A percentile compares a stretch with the other conserved stretches of the same genome.
phyloP scores from a whole-genome alignment of 305 asterid species.

The Coffea humblotiana region DNA sequence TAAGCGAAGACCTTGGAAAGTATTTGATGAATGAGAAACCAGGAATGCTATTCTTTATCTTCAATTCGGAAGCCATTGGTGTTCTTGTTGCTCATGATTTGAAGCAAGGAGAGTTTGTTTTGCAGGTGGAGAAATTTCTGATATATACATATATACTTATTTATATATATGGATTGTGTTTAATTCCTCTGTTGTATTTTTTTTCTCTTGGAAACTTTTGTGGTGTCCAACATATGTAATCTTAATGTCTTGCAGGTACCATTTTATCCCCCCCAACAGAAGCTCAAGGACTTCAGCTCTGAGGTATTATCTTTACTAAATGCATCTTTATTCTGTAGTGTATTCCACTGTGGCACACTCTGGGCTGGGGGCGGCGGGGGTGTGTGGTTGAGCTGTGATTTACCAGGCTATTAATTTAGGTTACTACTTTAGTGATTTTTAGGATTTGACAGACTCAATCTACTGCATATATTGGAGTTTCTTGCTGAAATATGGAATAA shows the following conservation, averaged over 20 bases:
- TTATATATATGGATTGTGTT: background rate
- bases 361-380: background rate
- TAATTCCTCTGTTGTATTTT: background rate
- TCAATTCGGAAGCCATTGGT: constrained; percentile 78
- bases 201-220: constrained; percentile 3
- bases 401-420: background rate
- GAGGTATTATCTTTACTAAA: constrained; percentile 38
- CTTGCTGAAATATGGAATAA: background rate
- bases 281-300: constrained; percentile 67
- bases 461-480: background rate
- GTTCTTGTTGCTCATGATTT: constrained; percentile 94
- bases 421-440: background rate
- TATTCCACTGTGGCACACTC: background rate
- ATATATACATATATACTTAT: background rate
- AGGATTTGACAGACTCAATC: background rate
- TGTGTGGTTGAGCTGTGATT: background rate
- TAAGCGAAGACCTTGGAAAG: constrained; percentile 71
- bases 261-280: constrained; percentile 92
- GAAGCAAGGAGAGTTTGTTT: constrained; percentile 84
- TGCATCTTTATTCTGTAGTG: too few relatives aligned
- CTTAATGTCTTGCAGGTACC: constrained; percentile 59
- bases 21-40: constrained; percentile 81
- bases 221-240: background rate
- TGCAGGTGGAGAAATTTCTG: constrained; percentile 59
- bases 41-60: constrained; percentile 89